Evolutionary conservation across 192 early-diverging fungal genomes (phyloP).

Genomic region (Dissophora globulifera): DNA sequence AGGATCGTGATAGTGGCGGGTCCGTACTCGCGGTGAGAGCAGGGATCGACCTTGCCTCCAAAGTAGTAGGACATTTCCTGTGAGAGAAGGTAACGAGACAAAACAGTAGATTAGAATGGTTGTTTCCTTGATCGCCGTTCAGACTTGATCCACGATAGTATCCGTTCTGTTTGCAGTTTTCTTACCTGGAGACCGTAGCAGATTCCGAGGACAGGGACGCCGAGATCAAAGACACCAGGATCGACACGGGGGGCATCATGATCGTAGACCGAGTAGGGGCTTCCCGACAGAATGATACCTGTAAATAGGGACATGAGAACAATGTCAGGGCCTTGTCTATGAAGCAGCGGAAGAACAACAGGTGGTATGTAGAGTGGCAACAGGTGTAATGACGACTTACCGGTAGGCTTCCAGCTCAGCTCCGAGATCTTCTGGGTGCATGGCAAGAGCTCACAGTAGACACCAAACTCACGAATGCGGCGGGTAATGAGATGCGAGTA

Average conservation of each 20-base stretch:
- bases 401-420: slow-evolving; percentile 95
- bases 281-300: slow-evolving; percentile 95
- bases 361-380: no score
- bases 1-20: slow-evolving; percentile 81
- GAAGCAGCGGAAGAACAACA: no score
- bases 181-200: slow-evolving; percentile 95
- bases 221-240: slow-evolving; percentile 86
- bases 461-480: slow-evolving; percentile 94
- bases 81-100: background rate
- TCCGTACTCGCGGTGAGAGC: slow-evolving; percentile 96
- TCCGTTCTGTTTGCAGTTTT: no score
- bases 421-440: slow-evolving; percentile 96
- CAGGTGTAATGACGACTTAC: slow-evolving; percentile 42
- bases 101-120: no score
- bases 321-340: background rate
- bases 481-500: slow-evolving; percentile 98
- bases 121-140: no score
- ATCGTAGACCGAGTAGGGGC: slow-evolving; percentile 97
- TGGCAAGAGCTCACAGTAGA: slow-evolving; percentile 98
- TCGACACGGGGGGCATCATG: slow-evolving; percentile 94
- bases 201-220: slow-evolving; percentile 95
- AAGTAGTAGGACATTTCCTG: slow-evolving; percentile 90
- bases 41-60: slow-evolving; percentile 88
- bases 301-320: no score
- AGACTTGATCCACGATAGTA: no score